Conservation (phyloP, 495 filamentous ascomycete species). For the Aspergillus panamensis region DNA sequence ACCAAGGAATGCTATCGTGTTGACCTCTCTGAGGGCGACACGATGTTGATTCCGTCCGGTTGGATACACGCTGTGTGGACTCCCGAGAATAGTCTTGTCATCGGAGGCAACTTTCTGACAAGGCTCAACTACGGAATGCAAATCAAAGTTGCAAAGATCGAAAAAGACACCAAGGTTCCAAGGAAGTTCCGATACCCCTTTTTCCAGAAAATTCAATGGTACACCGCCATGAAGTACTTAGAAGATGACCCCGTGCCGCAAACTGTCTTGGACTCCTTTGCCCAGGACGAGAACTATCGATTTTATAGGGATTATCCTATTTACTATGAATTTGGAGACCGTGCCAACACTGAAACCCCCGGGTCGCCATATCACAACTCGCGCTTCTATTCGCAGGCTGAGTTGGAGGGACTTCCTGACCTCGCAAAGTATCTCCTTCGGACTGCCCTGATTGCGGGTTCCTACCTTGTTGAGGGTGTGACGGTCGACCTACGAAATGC, state of each 20-base stretch:
- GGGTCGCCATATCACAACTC: slow-evolving; percentile 52
- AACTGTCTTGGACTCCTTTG: slow-evolving; percentile 53
- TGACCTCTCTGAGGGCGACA: slow-evolving; percentile 69
- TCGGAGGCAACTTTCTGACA: slow-evolving; percentile 75
- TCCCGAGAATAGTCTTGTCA: slow-evolving; percentile 69
- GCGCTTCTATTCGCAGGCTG: slow-evolving; percentile 64
- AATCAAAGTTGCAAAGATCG: slow-evolving; percentile 65
- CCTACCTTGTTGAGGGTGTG: slow-evolving; percentile 58
- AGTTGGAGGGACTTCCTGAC: slow-evolving; percentile 64
- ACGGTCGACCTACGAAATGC: slow-evolving; percentile 54
- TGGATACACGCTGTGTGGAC: slow-evolving; percentile 85
- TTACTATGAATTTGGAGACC: slow-evolving; percentile 57
- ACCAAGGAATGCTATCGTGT: slow-evolving; percentile 73
- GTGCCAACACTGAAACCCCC: slow-evolving; percentile 44
- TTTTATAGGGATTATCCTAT: slow-evolving; percentile 55
- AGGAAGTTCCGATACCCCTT: slow-evolving; percentile 68
- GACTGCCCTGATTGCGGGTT: slow-evolving; percentile 64
- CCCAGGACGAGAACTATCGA: slow-evolving; percentile 48
- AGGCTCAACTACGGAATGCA: slow-evolving; percentile 68
- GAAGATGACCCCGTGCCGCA: slow-evolving; percentile 62
- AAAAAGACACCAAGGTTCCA: slow-evolving; percentile 68
- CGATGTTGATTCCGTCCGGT: slow-evolving; percentile 74
- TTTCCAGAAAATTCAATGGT: slow-evolving; percentile 76
- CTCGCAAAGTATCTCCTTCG: slow-evolving; percentile 62
- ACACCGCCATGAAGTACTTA: slow-evolving; percentile 62